Evolutionary conservation across 2,329 filamentous ascomycete genomes (phyloP), one percentile per base, ranked within the genome.

Genomic region (Onygenales sp.): DNA sequence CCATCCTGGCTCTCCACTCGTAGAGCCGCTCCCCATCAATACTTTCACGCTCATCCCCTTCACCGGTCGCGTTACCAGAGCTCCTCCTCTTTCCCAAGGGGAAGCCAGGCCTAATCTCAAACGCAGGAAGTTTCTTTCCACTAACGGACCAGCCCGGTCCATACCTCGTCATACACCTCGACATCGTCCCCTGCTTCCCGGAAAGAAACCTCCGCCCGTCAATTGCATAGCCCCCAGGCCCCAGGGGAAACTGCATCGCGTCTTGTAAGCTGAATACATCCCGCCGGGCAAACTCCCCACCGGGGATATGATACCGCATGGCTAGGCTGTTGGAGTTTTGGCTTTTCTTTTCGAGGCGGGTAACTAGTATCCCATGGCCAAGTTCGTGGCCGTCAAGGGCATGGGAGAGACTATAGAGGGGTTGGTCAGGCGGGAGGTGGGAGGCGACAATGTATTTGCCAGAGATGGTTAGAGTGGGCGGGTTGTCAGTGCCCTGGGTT

Each of bases 381-480:
- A 58, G 40, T 51, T 59, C 57, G 45, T 55, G 56, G 50, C 57
- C 57, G 44, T 59, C 57, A 13, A 59, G 36, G 27, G 51, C 57
- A 33, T 58, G 56, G 11, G 50, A 58, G 13, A 59, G 47, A 39
- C 56, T 57, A 42, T 59, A 59, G 45, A 59, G 42, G n/a, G 56
- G 56, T 6, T 54, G 40, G 9, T 39, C 43, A 33, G 39, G 37
- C 11, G 36, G 49, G 17, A 42, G 53, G 32, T 36, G 31, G 8
- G 56, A 56, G 7, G 56, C 55, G 51, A 46, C 40, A n/a, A 58
- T 51, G 27, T 55, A 51, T 43, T 52, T 54, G 14, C 56, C 56
- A 36, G 56, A 47, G 42, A 58, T 56, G 8, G 47, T 55, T 36
- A 58, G 21, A 27, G 49, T 54, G 37, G 56, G 48, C 14, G 54